Evolutionary conservation across 2,329 filamentous ascomycete species (phyloP).

Genomic region (Endothia cerciana): DNA sequence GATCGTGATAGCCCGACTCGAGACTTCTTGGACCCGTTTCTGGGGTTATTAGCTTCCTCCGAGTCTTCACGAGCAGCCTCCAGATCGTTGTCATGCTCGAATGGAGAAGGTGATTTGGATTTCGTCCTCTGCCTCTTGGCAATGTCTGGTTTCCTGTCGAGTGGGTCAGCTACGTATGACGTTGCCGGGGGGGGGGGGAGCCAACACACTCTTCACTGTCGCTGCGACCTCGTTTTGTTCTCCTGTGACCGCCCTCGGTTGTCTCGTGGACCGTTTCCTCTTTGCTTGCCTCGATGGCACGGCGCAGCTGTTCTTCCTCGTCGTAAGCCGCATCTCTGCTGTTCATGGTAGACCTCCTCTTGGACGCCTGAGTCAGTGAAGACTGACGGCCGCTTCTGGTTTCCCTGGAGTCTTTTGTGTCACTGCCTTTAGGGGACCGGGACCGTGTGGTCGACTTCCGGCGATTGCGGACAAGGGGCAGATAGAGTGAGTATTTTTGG

Average conservation of each 20-base stretch:
- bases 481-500: conserved; percentile 69
- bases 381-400: conserved; percentile 58
- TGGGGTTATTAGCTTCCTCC: conserved; percentile 66
- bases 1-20: conserved; percentile 58
- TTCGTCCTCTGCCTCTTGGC: conserved; percentile 83
- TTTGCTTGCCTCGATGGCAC: conserved; percentile 94
- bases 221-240: conserved; percentile 82
- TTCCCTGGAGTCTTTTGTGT: conserved; percentile 38
- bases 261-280: conserved; percentile 66
- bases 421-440: conserved; percentile 57
- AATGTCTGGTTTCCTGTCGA: conserved; percentile 66
- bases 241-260: conserved; percentile 60
- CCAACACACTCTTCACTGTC: conserved; percentile 88
- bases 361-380: conserved; percentile 62
- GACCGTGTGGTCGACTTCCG: conserved; percentile 61
- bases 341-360: conserved; percentile 95
- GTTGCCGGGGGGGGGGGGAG: neutral
- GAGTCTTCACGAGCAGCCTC: conserved; percentile 63
- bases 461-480: conserved; percentile 62
- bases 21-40: conserved; percentile 62
- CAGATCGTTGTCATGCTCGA: conserved; percentile 50
- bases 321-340: conserved; percentile 94
- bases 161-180: conserved; percentile 32
- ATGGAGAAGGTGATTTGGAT: conserved; percentile 71
- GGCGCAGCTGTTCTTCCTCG: conserved; percentile 85